phyloP scores from a whole-genome alignment of 1,284 basidiomycete genomes.

The Cerrena zonata region DNA sequence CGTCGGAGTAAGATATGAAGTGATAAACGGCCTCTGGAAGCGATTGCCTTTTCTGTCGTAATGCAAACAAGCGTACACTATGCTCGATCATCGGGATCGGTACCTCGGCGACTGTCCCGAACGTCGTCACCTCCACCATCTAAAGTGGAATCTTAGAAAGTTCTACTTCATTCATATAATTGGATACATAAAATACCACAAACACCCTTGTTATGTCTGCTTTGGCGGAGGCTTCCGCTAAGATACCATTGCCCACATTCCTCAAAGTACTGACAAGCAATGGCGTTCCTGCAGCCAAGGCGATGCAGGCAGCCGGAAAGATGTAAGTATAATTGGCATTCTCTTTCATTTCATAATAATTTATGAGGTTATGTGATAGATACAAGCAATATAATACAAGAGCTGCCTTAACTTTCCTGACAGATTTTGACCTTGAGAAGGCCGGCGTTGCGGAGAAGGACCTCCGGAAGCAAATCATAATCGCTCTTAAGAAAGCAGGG shows the following conservation, averaged over 20 bases:
- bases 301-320: slow-evolving; percentile 74
- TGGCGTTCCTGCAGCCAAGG: slow-evolving; percentile 62
- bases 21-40: not conserved
- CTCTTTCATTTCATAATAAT: too few relatives aligned
- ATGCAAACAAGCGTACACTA: slow-evolving; percentile 6
- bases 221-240: slow-evolving; percentile 19
- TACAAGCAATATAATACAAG: slow-evolving; percentile 72
- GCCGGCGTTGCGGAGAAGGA: slow-evolving; percentile 66
- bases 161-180: not conserved
- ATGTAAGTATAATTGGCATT: slow-evolving; percentile 58
- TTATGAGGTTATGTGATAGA: too few relatives aligned
- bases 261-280: slow-evolving; percentile 65
- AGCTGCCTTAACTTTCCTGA: slow-evolving; percentile 50
- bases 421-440: slow-evolving; percentile 52
- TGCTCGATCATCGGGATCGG: slow-evolving; percentile 1
- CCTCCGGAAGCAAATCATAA: slow-evolving; percentile 54
- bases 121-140: not conserved
- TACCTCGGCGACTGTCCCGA: not conserved
- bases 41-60: not conserved
- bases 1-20: not conserved
- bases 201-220: too few relatives aligned
- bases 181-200: not conserved
- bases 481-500: slow-evolving; percentile 62
- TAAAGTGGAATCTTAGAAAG: not conserved
- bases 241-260: slow-evolving; percentile 66